Percentiles rank a stretch among this genome's conserved stretches.
Conservation (phyloP, 345 rosid species). For the Ceriops zippeliana region DNA sequence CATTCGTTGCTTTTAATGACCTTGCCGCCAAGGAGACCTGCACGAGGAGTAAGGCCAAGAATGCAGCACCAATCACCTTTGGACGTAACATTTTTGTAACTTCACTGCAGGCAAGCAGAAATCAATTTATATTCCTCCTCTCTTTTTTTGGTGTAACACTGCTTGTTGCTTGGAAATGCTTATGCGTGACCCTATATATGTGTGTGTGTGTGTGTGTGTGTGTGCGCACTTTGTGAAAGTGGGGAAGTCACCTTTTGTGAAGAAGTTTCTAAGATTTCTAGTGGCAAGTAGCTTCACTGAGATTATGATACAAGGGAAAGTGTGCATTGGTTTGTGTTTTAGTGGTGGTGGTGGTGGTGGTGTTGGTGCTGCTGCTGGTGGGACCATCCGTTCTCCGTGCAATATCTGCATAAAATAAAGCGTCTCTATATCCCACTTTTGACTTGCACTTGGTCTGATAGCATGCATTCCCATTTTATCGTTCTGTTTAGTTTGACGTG, state of each 20-base stretch:
- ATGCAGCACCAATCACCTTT: constrained; percentile 38
- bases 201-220: constrained; percentile 12
- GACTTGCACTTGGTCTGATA: not conserved
- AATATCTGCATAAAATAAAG: not conserved
- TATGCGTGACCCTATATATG: constrained; percentile 7
- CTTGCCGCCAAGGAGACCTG: constrained; percentile 49
- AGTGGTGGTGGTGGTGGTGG: constrained; percentile 5
- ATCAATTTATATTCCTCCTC: not conserved
- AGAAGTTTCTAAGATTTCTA: constrained; percentile 2
- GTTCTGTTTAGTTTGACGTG: not conserved
- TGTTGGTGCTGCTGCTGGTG: not conserved
- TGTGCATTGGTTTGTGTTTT: not conserved
- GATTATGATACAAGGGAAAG: constrained; percentile 1
- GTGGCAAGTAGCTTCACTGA: not conserved
- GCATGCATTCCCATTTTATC: constrained; percentile 1
- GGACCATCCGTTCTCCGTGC: constrained; percentile 1
- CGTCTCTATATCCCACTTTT: constrained; percentile 1
- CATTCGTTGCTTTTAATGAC: constrained; percentile 12
- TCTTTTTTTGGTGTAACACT: not conserved
- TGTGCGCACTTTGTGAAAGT: not conserved
- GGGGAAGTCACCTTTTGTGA: no score
- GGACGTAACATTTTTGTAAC: constrained; percentile 21
- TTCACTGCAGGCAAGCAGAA: not conserved
- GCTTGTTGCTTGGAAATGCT: constrained; percentile 7
- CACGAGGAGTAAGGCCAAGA: constrained; percentile 39